These are phyloP conservation scores for Ogataea kodamae DNA, from an alignment of 805 yeast genomes.

Conservation along the genomic window DNA sequence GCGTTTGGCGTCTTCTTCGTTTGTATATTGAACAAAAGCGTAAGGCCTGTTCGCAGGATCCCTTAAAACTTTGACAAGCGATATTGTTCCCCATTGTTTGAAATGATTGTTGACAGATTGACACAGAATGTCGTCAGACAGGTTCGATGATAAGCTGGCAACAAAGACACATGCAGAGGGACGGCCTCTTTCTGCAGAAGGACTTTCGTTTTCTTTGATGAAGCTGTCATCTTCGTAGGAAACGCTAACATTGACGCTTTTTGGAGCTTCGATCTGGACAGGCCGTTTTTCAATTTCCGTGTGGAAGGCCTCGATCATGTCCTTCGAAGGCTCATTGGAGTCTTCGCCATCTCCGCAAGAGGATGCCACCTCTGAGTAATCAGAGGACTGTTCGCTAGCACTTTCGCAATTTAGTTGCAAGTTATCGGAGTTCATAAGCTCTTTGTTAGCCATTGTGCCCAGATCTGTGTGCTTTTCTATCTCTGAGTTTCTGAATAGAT, in stretches of 20 bases:
- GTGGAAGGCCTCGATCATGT: not conserved
- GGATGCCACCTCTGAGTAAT: slow-evolving; percentile 19
- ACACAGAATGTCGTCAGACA: slow-evolving; percentile 69
- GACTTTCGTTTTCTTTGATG: slow-evolving; percentile 15
- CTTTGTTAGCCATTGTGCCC: slow-evolving; percentile 12
- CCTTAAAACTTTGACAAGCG: slow-evolving; percentile 75
- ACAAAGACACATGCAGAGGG: slow-evolving; percentile 90
- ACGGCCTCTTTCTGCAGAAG: slow-evolving; percentile 42
- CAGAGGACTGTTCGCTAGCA: slow-evolving; percentile 20
- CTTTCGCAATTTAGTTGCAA: slow-evolving; percentile 16
- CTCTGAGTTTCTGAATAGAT: slow-evolving; percentile 14
- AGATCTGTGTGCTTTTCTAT: slow-evolving; percentile 17
- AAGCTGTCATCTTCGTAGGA: slow-evolving; percentile 21
- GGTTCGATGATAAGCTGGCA: slow-evolving; percentile 69
- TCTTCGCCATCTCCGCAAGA: slow-evolving; percentile 16
- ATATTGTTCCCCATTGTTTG: slow-evolving; percentile 64
- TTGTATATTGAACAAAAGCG: slow-evolving; percentile 85
- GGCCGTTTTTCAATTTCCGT: not conserved
- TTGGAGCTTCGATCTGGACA: too few species aligned
- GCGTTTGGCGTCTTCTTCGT: slow-evolving; percentile 60
- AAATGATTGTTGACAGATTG: slow-evolving; percentile 68
- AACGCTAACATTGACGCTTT: slow-evolving; percentile 7
- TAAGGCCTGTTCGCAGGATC: slow-evolving; percentile 83
- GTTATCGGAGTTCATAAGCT: slow-evolving; percentile 13
- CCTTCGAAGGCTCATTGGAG: slow-evolving; percentile 1